Evolutionary conservation across 306 rosid genomes (phyloP), one percentile per base, ranked within the genome.

Genomic region (Prunus campanulata): DNA sequence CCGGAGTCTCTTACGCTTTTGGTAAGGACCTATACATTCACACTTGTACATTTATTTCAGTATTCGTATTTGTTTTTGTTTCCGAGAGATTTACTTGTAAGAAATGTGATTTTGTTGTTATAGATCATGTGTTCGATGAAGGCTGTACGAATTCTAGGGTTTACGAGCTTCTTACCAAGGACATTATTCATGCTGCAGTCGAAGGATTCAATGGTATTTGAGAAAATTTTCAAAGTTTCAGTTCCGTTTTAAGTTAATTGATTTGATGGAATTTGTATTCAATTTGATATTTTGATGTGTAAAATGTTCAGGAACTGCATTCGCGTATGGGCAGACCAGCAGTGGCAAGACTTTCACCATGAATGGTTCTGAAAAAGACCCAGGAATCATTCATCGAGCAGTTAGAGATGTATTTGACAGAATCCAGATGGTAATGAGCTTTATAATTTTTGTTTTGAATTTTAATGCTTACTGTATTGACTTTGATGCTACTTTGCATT

Each of bases 271-370:
- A 47, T 22, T 27, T 54, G 19, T 30, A 22, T 60, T 27, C 39
- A 68, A 60, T 71, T 49, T 63, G 24, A 32, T 49, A 50, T 67
- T 78, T 62, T 35, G 42, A 67, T 39, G 59, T 75, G 77, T 51
- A 77, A 74, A 44, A 60, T 83, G 74, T 54, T 18, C 74, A 95
- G 99, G 99, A 84, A 95, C 99, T 68, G 97, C 97, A 52, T 95
- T 95, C 81, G 99, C 99, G 39, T 95, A 95, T 82, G 97, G 99
- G 57, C 99, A 90, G 86, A 95, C 99, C 47, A 95, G 99, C 79
- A 95, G 99, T 89, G 99, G 99, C 42, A 95, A 95, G 87, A 95
- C 99, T 14, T 95, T 90, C 88, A 95, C 99, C 44, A 95, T 95
- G 97, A 92, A 92, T 83, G 99, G 99, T 70, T 89, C 87, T 25